Evolutionary conservation across 2,329 filamentous ascomycete species (phyloP).

Genomic region (Fusarium gaditjirri): DNA sequence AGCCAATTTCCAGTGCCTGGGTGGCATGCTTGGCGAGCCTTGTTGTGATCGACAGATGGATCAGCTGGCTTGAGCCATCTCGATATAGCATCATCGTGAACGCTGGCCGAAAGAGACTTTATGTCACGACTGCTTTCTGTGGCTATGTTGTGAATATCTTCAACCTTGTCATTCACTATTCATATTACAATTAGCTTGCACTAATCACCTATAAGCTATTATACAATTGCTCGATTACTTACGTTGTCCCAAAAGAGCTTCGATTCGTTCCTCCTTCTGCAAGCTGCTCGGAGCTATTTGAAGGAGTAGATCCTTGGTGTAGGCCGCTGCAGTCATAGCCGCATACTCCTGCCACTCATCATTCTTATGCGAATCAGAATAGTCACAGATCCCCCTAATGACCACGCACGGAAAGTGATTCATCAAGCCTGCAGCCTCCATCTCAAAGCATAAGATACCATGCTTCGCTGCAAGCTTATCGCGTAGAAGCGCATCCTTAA

Average conservation of each 20-base stretch:
- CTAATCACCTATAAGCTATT: not conserved
- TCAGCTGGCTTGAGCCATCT: rapidly evolving
- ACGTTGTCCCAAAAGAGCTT: rapidly evolving
- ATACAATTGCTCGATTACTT: not conserved
- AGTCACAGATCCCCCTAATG: rapidly evolving
- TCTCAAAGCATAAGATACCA: not conserved
- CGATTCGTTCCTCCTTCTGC: rapidly evolving
- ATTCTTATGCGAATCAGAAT: rapidly evolving
- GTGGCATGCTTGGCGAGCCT: rapidly evolving
- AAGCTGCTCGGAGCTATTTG: rapidly evolving
- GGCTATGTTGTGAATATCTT: rapidly evolving
- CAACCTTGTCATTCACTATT: rapidly evolving
- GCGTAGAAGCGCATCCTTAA: not conserved
- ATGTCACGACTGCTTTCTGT: rapidly evolving
- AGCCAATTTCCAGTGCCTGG: rapidly evolving
- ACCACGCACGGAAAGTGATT: not conserved
- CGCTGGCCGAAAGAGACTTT: rapidly evolving
- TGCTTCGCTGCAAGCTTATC: rapidly evolving
- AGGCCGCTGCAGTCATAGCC: rapidly evolving
- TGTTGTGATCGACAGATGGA: rapidly evolving
- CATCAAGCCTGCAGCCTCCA: rapidly evolving
- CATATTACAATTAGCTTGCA: rapidly evolving
- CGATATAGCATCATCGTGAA: rapidly evolving
- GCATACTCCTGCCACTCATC: rapidly evolving
- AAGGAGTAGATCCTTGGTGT: rapidly evolving